Base-by-base conservation (phyloP, 352 stramenopile species). In the Elongisporangium undulatum region DNA sequence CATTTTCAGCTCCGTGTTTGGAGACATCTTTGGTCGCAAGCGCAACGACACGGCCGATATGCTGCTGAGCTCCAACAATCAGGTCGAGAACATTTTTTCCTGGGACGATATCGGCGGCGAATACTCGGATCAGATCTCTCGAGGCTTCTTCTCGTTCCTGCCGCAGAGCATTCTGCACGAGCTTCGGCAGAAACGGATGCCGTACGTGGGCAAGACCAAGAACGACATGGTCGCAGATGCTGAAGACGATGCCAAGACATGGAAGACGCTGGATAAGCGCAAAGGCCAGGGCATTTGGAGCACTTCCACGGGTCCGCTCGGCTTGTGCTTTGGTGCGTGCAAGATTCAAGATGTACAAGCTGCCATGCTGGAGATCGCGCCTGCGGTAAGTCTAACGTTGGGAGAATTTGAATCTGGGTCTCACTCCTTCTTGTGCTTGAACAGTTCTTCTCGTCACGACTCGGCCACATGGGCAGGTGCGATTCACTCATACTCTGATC, bases 51-150 rank as follows among this genome's bases (percentile, higher is more conserved):
- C 78, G 0, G 68, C 70, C 5, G 79, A 88, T 38, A 55, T 71
- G 15, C 48, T 84, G 24, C 34, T 74, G 22, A 62, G 49, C 24
- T 63, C 62, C 8, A 38, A 70, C 26, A 74, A 87, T 51, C 63
- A 85, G 23, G 54, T 68, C 1, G 68, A 87, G n/a, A 64, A 74
- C 16, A 58, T 86, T 16, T 77, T 83, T 61, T 81, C 79, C 16
- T 94, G 84, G 84, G 84, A 92, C 55, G 84, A 94, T 53, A 55
- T 91, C 0, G 71, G 68, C 53, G 75, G 80, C 50, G 74, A 75
- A 15, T 80, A 71, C 9, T 72, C 74, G 29, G 82, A 94, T 66
- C 67, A 88, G 19, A 72, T 84, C 60, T 86, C 74, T 26, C 67
- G 75, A 41, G 85, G 80, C 24, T 91, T 92, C 63, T 90, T 85